These are phyloP conservation scores for Grosmannia clavigera DNA, from an alignment of 2,329 filamentous ascomycete genomes.

Conservation along the genomic window DNA sequence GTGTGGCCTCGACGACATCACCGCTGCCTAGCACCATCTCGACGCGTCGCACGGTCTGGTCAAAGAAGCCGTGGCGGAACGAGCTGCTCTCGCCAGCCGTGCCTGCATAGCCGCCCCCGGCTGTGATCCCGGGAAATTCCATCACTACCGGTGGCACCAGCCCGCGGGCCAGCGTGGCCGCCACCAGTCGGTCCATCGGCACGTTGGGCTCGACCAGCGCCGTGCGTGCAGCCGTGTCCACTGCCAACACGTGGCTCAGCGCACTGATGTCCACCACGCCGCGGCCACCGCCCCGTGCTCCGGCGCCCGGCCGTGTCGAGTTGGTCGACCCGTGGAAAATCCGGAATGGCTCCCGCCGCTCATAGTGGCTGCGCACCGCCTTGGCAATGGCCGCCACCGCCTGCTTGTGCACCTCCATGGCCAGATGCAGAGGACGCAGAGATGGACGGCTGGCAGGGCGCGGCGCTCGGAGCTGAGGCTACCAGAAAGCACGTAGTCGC, in stretches of 20 bases:
- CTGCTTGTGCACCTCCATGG: constrained; percentile 36
- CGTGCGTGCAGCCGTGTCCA: constrained; percentile 41
- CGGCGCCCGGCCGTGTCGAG: constrained; percentile 46
- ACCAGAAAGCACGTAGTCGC: no score
- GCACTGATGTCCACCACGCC: constrained; percentile 46
- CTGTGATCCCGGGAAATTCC: constrained; percentile 67
- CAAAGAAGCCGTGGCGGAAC: constrained; percentile 61
- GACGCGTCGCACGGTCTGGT: constrained; percentile 47
- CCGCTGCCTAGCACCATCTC: constrained; percentile 62
- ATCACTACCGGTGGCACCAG: constrained; percentile 61
- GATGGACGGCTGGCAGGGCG: neutral
- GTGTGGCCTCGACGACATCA: constrained; percentile 39
- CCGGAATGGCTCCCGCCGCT: constrained; percentile 46
- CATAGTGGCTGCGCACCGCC: constrained; percentile 35
- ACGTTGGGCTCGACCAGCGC: constrained; percentile 67
- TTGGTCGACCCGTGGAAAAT: constrained; percentile 72
- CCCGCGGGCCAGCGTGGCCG: constrained; percentile 49
- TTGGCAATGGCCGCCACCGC: constrained; percentile 34
- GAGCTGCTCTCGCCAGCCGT: constrained; percentile 59
- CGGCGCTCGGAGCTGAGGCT: neutral
- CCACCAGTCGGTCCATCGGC: constrained; percentile 59
- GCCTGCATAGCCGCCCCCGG: constrained; percentile 58
- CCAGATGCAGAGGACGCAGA: neutral
- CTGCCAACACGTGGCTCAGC: constrained; percentile 49
- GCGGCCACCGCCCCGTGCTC: constrained; percentile 14